These are phyloP conservation scores for Dendrobium nobile DNA, from an alignment of 106 monocot species.

Conservation along the genomic window DNA sequence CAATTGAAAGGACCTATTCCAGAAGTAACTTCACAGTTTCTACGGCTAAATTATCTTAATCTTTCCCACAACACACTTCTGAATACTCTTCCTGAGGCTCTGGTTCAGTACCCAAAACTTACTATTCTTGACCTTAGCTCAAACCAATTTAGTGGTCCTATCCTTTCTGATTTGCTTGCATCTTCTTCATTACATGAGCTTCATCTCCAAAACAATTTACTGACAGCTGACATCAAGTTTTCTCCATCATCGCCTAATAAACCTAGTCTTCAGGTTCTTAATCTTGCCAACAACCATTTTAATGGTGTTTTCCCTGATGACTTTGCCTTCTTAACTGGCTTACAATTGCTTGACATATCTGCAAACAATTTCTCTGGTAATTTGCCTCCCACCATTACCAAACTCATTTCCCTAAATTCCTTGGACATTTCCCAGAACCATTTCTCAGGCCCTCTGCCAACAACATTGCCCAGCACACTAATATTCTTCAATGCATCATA, in stretches of 20 bases:
- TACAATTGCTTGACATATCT: constrained; percentile 65
- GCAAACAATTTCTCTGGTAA: constrained; percentile 74
- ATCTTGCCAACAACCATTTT: constrained; percentile 65
- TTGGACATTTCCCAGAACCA: constrained; percentile 77
- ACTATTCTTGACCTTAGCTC: constrained; percentile 67
- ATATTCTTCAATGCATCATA: constrained; percentile 73
- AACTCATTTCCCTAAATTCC: constrained; percentile 48
- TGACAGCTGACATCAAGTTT: constrained; percentile 39
- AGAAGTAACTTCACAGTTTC: constrained; percentile 65
- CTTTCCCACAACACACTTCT: constrained; percentile 59
- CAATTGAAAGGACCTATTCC: constrained; percentile 62
- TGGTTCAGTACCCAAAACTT: constrained; percentile 60
- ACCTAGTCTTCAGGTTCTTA: constrained; percentile 48
- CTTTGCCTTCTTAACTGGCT: constrained; percentile 42
- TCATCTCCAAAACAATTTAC: constrained; percentile 58
- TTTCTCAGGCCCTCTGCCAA: constrained; percentile 66
- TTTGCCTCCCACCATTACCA: constrained; percentile 41
- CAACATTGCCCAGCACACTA: constrained; percentile 44
- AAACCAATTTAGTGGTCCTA: constrained; percentile 53
- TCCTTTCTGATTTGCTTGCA: constrained; percentile 36
- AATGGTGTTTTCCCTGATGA: constrained; percentile 64
- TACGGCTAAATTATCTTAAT: constrained; percentile 66
- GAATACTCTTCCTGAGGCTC: constrained; percentile 36
- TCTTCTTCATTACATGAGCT: constrained; percentile 71
- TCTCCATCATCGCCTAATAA: constrained; percentile 31